Percentiles rank a stretch among this genome's conserved stretches.
These are phyloP conservation scores for Lactuca sativa DNA, from an alignment of 129 eudicot genomes.

Conservation along the genomic window DNA sequence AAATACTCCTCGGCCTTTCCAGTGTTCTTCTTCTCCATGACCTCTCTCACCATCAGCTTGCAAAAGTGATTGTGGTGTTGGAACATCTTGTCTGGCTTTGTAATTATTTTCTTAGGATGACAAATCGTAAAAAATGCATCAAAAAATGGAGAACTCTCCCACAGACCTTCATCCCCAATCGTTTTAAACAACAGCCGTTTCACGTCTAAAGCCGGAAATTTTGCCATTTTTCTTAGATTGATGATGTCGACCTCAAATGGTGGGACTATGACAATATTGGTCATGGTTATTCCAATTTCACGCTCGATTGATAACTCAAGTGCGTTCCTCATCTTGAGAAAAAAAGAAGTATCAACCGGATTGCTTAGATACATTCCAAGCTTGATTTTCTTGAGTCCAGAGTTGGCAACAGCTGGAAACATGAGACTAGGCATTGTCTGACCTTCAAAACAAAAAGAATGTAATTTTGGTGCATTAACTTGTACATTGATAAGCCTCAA, in stretches of 20 bases:
- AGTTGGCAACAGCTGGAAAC: background rate
- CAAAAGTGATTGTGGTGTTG: background rate
- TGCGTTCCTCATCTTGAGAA: background rate
- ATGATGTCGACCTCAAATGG: background rate
- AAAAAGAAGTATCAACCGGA: background rate
- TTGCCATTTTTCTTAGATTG: background rate
- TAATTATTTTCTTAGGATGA: background rate
- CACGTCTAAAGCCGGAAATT: background rate
- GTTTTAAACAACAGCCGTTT: background rate
- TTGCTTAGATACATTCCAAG: background rate
- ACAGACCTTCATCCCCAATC: background rate
- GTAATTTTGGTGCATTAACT: conserved; percentile 4
- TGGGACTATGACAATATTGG: background rate
- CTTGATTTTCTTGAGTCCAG: background rate
- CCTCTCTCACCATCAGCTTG: conserved; percentile 3
- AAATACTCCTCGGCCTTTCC: background rate
- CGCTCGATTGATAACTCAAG: background rate
- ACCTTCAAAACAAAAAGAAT: background rate
- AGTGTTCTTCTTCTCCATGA: background rate
- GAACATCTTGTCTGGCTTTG: background rate
- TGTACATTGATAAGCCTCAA: background rate
- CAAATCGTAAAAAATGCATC: conserved; percentile 12
- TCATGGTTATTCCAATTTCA: background rate
- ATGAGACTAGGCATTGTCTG: background rate
- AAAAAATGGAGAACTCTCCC: background rate